A percentile compares a stretch with the other conserved stretches of the same genome.
These are phyloP conservation scores for Pythium guiyangense DNA, from an alignment of 352 stramenopile species.

Conservation along the genomic window DNA sequence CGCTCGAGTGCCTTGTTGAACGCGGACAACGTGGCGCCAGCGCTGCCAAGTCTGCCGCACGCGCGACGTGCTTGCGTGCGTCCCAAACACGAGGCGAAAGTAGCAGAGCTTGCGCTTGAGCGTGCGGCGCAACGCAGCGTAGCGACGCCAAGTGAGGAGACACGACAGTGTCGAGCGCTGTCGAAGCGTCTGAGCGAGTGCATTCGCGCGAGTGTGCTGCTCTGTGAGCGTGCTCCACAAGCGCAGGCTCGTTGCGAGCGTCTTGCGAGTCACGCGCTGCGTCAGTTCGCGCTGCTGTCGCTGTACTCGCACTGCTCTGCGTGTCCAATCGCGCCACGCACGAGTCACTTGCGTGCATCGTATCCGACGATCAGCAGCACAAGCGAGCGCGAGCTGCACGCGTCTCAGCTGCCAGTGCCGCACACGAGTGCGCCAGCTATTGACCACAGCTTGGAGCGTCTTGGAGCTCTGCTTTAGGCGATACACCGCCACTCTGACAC, in stretches of 20 bases:
- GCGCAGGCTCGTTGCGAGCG: not conserved
- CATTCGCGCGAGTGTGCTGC: not conserved
- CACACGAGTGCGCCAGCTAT: slow-evolving; percentile 16
- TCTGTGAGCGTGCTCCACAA: not conserved
- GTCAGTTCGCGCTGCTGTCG: not conserved
- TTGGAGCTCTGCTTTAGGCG: slow-evolving; percentile 2
- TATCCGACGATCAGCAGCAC: slow-evolving; percentile 17
- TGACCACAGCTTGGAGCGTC: slow-evolving; percentile 8
- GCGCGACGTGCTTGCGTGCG: slow-evolving; percentile 23
- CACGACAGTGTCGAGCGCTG: not conserved
- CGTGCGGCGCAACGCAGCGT: slow-evolving; percentile 8
- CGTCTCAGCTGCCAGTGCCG: slow-evolving; percentile 23
- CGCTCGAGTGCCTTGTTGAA: not conserved
- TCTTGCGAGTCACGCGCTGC: not conserved
- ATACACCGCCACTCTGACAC: slow-evolving; percentile 9
- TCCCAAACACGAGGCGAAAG: slow-evolving; percentile 32
- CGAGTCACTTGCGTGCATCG: slow-evolving; percentile 14
- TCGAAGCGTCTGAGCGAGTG: not conserved
- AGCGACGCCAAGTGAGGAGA: slow-evolving; percentile 16
- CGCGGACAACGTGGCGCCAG: slow-evolving; percentile 22
- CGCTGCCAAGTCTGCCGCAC: slow-evolving; percentile 19
- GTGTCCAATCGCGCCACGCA: slow-evolving; percentile 13
- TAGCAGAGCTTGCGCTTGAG: slow-evolving; percentile 28
- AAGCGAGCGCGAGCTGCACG: slow-evolving; percentile 16
- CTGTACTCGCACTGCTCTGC: not conserved